These are phyloP conservation scores for Heliamphora pulchella DNA, from an alignment of 179 eudicot genomes.

Conservation along the genomic window DNA sequence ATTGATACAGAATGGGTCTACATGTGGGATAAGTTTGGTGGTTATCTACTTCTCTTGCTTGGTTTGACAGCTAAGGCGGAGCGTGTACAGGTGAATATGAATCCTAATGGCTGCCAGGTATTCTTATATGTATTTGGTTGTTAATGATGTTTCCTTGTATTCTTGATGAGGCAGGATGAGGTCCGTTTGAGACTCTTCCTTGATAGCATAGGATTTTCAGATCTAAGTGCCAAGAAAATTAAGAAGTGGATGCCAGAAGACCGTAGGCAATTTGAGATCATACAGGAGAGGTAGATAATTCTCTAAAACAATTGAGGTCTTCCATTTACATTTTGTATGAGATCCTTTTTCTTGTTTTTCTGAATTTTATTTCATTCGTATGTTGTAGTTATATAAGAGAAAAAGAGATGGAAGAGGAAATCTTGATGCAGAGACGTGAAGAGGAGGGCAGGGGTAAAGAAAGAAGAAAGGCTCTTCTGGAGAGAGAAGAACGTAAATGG, in stretches of 20 bases:
- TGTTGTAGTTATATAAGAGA: constrained; percentile 76
- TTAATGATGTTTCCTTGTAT: constrained; percentile 14
- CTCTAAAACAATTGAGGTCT: constrained; percentile 4
- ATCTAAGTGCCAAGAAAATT: constrained; percentile 92
- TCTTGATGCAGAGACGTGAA: constrained; percentile 94
- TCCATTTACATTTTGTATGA: neutral
- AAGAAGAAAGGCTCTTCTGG: constrained; percentile 92
- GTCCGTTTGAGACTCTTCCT: constrained; percentile 95
- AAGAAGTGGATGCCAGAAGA: constrained; percentile 99
- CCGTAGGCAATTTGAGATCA: constrained; percentile 90
- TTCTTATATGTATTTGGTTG: constrained; percentile 10
- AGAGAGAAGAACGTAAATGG: constrained; percentile 99
- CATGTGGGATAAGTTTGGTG: constrained; percentile 99
- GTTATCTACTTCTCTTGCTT: constrained; percentile 90
- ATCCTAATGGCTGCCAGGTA: constrained; percentile 1
- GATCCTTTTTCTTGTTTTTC: constrained; percentile 12
- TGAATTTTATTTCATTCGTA: constrained; percentile 3
- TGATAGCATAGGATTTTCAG: constrained; percentile 94
- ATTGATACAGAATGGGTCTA: constrained; percentile 99
- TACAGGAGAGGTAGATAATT: constrained; percentile 78
- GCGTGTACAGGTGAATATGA: constrained; percentile 72
- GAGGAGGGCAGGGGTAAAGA: constrained; percentile 99
- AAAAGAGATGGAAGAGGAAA: constrained; percentile 99
- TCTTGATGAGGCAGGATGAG: constrained; percentile 61
- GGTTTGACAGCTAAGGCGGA: constrained; percentile 97